phyloP scores from a whole-genome alignment of 495 filamentous ascomycete genomes.

The Aspergillus olivimuriae region DNA sequence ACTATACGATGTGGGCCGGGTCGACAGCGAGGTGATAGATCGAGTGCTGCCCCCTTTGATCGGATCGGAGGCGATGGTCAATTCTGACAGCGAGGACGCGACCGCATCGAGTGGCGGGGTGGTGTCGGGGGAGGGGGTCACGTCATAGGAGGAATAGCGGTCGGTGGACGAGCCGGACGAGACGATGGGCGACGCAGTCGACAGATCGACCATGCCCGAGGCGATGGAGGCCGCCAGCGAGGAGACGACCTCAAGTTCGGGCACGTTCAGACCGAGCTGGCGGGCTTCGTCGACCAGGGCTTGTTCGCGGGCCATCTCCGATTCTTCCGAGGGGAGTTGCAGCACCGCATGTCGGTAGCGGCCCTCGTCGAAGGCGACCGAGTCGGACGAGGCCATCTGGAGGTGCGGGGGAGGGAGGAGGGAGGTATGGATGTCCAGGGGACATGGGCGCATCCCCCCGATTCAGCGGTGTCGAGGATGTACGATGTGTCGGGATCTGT shows the following conservation, averaged over 20 bases:
- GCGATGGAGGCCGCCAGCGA: slow-evolving; percentile 36
- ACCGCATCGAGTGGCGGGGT: slow-evolving; percentile 26
- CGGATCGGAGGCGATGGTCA: slow-evolving; percentile 30
- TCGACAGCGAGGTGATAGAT: slow-evolving; percentile 37
- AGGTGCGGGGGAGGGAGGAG: slow-evolving; percentile 10
- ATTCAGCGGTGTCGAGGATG: too few species aligned
- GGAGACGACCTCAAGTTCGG: slow-evolving; percentile 31
- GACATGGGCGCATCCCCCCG: too few species aligned
- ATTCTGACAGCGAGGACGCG: slow-evolving; percentile 30
- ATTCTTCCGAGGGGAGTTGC: slow-evolving; percentile 25
- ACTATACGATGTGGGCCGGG: slow-evolving; percentile 37
- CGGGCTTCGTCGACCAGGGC: slow-evolving; percentile 33
- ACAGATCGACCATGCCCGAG: slow-evolving; percentile 32
- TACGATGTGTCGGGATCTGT: too few species aligned
- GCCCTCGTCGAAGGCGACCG: slow-evolving; percentile 23
- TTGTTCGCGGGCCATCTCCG: slow-evolving; percentile 31
- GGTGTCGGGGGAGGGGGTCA: slow-evolving; percentile 22
- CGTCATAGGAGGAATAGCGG: slow-evolving; percentile 29
- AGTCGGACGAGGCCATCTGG: slow-evolving; percentile 12
- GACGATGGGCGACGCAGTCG: slow-evolving; percentile 29
- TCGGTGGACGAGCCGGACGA: slow-evolving; percentile 36
- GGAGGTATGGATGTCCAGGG: too few species aligned
- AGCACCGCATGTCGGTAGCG: slow-evolving; percentile 38
- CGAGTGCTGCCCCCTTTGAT: slow-evolving; percentile 31
- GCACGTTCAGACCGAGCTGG: slow-evolving; percentile 33